Evolutionary conservation across 2,329 filamentous ascomycete species (phyloP), one percentile per base, ranked within the genome.

Genomic region (Graphilbum sp.): DNA sequence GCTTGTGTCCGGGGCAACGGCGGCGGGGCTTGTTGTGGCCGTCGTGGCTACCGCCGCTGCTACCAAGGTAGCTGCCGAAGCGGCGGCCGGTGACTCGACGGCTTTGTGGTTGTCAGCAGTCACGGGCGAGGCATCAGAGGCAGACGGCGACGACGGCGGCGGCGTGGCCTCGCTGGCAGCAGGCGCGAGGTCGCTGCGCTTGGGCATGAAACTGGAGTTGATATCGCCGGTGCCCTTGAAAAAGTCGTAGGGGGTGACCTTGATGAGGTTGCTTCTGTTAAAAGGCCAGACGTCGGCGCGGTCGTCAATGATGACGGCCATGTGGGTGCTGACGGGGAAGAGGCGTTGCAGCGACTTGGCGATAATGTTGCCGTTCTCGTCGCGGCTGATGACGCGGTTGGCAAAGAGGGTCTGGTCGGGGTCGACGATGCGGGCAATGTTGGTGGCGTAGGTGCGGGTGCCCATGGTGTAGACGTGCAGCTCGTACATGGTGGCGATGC

Each of bases 381-480:
- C 88, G 50, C 90, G 80, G 57, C 88, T 96, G 51, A 98, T 81
- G 50, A 98, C 87, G 39, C 90, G 76, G 57, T 95, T 87, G 30
- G 83, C 88, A 55, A 98, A 98, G 10, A 94, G 74, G 53, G 79
- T 87, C 46, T 79, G 74, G 25, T 88, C 76, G 0, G 88, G 88
- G 51, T 98, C 90, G 44, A 98, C 82, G 45, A 98, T 88, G 48
- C 81, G 79, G 29, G 86, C 86, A 49, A 98, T 92, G 43, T 84
- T 80, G 48, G 87, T 69, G 10, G 90, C 90, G 54, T 98, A 98
- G n/a, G 88, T 84, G 45, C 90, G 75, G 18, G 90, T 98, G 40
- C 88, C 90, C 90, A 98, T 98, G 32, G 90, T 98, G 63, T 98
- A 98, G 45, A 98, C 88, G 55, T 98, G 90, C 51, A 96, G 66